Evolutionary conservation across 2,329 filamentous ascomycete species (phyloP), one percentile per base, ranked within the genome.

Genomic region (Eurotiales sp.): DNA sequence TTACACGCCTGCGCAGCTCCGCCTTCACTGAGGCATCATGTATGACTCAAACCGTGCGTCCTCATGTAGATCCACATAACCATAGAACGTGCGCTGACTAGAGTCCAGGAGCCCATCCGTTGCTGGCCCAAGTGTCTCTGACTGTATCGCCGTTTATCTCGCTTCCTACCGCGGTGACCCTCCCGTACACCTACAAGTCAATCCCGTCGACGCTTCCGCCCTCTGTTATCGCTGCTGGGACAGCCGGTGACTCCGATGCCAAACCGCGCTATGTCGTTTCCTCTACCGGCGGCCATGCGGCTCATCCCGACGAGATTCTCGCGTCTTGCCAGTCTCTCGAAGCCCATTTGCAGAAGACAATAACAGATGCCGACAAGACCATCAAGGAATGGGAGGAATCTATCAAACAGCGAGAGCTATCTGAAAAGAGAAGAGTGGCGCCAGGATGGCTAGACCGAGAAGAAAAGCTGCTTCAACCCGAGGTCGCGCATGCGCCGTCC

Each of bases 61-160:
- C 3, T 5, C 19, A 14, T 29, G 19, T 34, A 32, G 17, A 1
- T 15, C 17, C 14, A 5, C 21, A 2, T 8, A 17, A n/a, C 22
- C 21, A 39, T 21, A 12, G 14, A 14, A 21, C 19, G n/a, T 37
- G 36, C n/a, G 12, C 25, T 46, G 23, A 51, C 52, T 52, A 14
- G 56, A 48, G 8, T 22, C 22, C 32, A 90, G 87, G 81, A 58
- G 84, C 90, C 14, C 90, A 96, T 72, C 88, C 87, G 14, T 83
- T 96, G 58, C 84, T 99, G 42, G 88, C 91, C 59, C 93, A 99
- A 73, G 84, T 97, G 36, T 90, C 93, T 25, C 77, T 99, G 50
- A 95, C 90, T 45, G 90, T 97, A 40, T 96, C 92, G 3, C 93
- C 93, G 22, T 96, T 96, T 75, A 83, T 97, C 62, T 87, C 86